These are phyloP conservation scores for Cutaneotrichosporon sp. DNA, from an alignment of 1,284 basidiomycete genomes.

Conservation along the genomic window DNA sequence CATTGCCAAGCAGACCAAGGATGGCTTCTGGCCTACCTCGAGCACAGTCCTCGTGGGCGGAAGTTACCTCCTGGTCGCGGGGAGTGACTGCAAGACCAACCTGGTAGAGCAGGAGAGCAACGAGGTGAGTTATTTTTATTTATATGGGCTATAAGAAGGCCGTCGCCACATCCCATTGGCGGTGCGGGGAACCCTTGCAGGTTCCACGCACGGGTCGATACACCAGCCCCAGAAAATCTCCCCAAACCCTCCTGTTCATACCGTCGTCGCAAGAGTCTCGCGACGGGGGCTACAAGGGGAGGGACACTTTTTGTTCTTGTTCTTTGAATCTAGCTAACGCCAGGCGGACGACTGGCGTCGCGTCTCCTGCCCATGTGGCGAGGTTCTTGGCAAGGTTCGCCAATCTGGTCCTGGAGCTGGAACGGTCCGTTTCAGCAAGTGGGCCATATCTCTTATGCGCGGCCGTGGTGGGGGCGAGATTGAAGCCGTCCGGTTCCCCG, in stretches of 20 bases:
- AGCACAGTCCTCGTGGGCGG: constrained; percentile 77
- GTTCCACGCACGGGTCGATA: constrained; percentile 70
- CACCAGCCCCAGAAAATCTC: constrained; percentile 74
- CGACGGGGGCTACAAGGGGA: constrained; percentile 81
- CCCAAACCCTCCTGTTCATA: constrained; percentile 61
- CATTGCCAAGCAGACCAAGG: constrained; percentile 63
- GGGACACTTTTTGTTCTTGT: constrained; percentile 56
- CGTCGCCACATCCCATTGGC: constrained; percentile 68
- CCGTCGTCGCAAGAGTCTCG: constrained; percentile 61
- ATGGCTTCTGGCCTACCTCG: constrained; percentile 73
- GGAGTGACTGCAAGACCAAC: constrained; percentile 60
- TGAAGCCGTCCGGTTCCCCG: constrained; percentile 61
- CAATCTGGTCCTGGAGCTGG: constrained; percentile 46
- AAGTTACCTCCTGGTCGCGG: constrained; percentile 76
- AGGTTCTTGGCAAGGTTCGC: constrained; percentile 67
- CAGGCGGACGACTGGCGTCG: constrained; percentile 62
- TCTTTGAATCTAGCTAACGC: constrained; percentile 29
- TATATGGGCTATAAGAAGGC: constrained; percentile 69
- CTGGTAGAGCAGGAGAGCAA: constrained; percentile 56
- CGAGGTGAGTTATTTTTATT: constrained; percentile 60
- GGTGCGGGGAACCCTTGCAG: constrained; percentile 55
- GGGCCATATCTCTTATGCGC: constrained; percentile 71
- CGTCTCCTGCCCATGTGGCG: constrained; percentile 73
- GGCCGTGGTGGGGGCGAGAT: constrained; percentile 56
- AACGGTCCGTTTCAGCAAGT: constrained; percentile 66